Evolutionary conservation across 345 rosid species (phyloP).

Genomic region (Brassica napus): Da-Ae NC_063448.1:3710501-3711000

Average conservation of each 20-base stretch:
- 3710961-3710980: neutral
- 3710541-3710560: constrained; percentile 2
- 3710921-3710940: constrained; percentile 36
- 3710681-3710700: neutral
- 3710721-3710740: constrained; percentile 81
- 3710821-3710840: constrained; percentile 74
- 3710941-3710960: constrained; percentile 13
- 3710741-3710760: constrained; percentile 61
- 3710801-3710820: constrained; percentile 78
- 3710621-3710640: constrained; percentile 98
- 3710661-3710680: constrained; percentile 18
- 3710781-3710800: constrained; percentile 86
- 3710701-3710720: constrained; percentile 37
- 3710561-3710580: constrained; percentile 86
- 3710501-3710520: constrained; percentile 6
- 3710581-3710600: constrained; percentile 85
- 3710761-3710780: constrained; percentile 91
- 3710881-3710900: constrained; percentile 42
- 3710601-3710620: constrained; percentile 96
- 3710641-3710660: constrained; percentile 67
- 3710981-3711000: neutral
- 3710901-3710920: constrained; percentile 36
- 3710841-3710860: constrained; percentile 90
- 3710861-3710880: constrained; percentile 80
- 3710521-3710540: constrained; percentile 10